phyloP scores from a whole-genome alignment of 116 monocot species.

The Dioscorea cayenensis region DNA sequence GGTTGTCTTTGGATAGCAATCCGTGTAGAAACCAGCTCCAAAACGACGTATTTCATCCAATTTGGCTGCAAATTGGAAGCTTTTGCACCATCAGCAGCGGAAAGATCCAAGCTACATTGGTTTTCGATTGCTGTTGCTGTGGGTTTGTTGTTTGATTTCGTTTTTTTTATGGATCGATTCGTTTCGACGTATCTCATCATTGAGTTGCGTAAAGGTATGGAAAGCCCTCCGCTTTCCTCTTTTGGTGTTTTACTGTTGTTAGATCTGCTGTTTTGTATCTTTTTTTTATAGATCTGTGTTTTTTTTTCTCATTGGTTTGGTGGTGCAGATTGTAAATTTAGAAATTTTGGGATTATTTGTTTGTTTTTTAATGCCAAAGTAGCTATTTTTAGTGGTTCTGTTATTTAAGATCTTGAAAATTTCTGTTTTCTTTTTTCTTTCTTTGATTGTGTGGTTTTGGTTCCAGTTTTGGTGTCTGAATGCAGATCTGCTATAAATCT shows the following conservation, averaged over 20 bases:
- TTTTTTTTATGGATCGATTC: constrained; percentile 14
- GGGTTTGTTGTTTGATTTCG: neutral
- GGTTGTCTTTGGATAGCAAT: neutral
- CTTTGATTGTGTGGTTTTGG: too few species aligned
- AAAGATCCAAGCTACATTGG: neutral
- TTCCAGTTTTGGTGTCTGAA: too few species aligned
- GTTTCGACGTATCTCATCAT: constrained; percentile 7
- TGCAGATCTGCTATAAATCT: too few species aligned
- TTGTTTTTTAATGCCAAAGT: too few species aligned
- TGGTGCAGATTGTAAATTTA: too few species aligned
- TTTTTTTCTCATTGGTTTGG: too few species aligned
- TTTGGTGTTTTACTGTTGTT: neutral
- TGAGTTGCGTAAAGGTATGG: constrained; percentile 24
- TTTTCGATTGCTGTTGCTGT: neutral
- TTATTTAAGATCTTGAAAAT: too few species aligned
- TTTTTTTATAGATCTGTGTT: neutral
- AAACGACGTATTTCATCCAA: neutral
- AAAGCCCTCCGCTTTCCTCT: neutral
- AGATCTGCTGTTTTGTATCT: neutral
- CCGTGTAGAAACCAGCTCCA: neutral
- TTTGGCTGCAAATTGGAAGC: neutral
- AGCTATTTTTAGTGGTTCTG: too few species aligned
- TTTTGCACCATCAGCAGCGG: neutral
- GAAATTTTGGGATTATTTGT: too few species aligned
- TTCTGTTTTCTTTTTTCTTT: too few species aligned